These are phyloP conservation scores for Sugiyamaella sp. DNA, from an alignment of 1,139 yeast species.

Conservation along the genomic window DNA sequence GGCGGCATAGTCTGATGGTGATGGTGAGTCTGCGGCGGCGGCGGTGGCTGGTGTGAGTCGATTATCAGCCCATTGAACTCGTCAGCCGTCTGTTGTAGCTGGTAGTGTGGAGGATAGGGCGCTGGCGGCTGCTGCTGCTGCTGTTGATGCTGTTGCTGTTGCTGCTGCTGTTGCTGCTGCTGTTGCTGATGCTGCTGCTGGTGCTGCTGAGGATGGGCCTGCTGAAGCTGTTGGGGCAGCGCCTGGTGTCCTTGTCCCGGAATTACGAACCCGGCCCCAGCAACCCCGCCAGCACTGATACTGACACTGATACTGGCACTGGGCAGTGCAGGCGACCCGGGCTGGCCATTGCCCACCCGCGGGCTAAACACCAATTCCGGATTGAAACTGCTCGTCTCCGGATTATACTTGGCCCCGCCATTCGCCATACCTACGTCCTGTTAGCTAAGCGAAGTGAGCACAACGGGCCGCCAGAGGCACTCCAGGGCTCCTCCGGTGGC, in stretches of 20 bases:
- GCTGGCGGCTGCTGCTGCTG: constrained; percentile 1
- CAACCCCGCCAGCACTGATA: not conserved
- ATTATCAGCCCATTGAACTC: constrained; percentile 21
- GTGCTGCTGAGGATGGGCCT: constrained; percentile 4
- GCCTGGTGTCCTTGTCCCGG: constrained; percentile 11
- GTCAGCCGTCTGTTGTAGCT: constrained; percentile 11
- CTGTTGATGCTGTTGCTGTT: not conserved
- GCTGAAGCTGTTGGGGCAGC: constrained; percentile 22
- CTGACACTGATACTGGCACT: too few relatives aligned
- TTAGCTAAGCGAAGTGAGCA: not conserved
- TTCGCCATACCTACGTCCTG: constrained; percentile 6
- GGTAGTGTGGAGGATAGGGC: not conserved
- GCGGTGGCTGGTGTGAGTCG: constrained; percentile 25
- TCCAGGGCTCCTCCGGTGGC: not conserved
- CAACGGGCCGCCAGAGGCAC: constrained; percentile 3
- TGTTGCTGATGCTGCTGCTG: constrained; percentile 10
- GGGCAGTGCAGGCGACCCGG: not conserved
- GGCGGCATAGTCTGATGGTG: constrained; percentile 6
- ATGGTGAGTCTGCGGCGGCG: constrained; percentile 13
- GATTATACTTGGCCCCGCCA: constrained; percentile 23
- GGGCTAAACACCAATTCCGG: constrained; percentile 31
- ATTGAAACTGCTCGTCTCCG: constrained; percentile 27
- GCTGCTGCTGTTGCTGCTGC: not conserved
- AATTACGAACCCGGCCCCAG: not conserved
- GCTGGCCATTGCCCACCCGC: constrained; percentile 18